Conservation (phyloP, 768 basidiomycete genomes). For the Mycena sanguinolenta region DNA sequence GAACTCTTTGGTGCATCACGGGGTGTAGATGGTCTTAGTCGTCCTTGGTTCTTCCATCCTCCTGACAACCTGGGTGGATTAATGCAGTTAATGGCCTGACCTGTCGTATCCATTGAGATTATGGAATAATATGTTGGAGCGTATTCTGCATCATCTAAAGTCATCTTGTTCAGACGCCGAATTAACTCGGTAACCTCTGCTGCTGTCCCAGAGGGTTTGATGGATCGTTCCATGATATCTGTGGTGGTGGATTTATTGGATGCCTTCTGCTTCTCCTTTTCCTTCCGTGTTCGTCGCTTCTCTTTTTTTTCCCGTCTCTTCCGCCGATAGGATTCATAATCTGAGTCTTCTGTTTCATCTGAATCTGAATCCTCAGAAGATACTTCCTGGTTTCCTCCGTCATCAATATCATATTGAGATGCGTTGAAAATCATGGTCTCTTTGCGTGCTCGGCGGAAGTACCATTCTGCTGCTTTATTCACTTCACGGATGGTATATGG, state of each 20-base stretch:
- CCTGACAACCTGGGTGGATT: neutral
- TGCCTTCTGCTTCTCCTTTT: neutral
- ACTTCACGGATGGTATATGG: neutral
- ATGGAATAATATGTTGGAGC: neutral
- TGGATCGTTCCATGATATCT: neutral
- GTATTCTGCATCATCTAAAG: neutral
- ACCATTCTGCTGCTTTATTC: neutral
- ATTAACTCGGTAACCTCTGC: neutral
- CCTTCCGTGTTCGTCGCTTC: neutral
- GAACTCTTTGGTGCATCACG: too few species aligned
- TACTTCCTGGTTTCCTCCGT: neutral
- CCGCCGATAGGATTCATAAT: neutral
- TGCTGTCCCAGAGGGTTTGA: neutral
- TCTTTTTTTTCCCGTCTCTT: neutral
- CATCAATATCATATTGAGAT: neutral
- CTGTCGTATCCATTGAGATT: neutral
- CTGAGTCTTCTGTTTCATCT: slow-evolving; percentile 2
- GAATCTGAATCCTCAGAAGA: neutral
- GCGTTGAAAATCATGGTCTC: neutral
- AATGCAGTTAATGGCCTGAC: neutral
- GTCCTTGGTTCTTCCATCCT: neutral
- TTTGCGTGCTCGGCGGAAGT: slow-evolving; percentile 13
- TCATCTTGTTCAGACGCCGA: neutral
- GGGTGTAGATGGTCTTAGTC: neutral
- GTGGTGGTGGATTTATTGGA: neutral